Percentiles rank a stretch among this genome's conserved stretches.
phyloP scores from a whole-genome alignment of 805 yeast species.

The Sugiyamaella chiloensis region DNA sequence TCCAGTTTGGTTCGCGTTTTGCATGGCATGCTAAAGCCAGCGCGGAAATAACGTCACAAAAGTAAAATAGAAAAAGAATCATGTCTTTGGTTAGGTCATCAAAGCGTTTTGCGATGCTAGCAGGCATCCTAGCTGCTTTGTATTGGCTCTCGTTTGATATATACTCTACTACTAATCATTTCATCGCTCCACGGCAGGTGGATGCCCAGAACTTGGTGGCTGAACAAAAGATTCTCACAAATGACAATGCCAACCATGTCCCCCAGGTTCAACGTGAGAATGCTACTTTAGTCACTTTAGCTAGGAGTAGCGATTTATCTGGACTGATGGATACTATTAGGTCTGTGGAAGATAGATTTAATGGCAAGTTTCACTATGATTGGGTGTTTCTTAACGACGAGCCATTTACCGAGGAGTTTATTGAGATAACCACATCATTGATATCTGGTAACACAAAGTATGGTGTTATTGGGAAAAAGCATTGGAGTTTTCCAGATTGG shows the following conservation, averaged over 20 bases:
- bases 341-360: slow-evolving; percentile 81
- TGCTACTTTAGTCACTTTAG: slow-evolving; percentile 80
- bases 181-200: neutral
- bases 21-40: no score
- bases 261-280: slow-evolving; percentile 42
- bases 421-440: slow-evolving; percentile 53
- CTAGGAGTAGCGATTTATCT: slow-evolving; percentile 70
- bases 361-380: slow-evolving; percentile 70
- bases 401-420: slow-evolving; percentile 73
- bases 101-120: neutral
- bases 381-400: slow-evolving; percentile 91
- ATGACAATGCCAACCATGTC: neutral
- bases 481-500: slow-evolving; percentile 86
- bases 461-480: slow-evolving; percentile 70
- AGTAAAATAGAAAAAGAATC: no score
- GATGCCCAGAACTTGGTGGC: neutral
- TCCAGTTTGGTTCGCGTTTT: no score
- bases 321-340: slow-evolving; percentile 62
- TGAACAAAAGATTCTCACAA: neutral
- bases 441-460: slow-evolving; percentile 71
- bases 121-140: neutral
- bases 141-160: neutral
- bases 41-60: no score
- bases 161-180: neutral
- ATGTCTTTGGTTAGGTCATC: neutral